phyloP scores from a whole-genome alignment of 257 asterid species.

The Forsythia suspensa region DNA sequence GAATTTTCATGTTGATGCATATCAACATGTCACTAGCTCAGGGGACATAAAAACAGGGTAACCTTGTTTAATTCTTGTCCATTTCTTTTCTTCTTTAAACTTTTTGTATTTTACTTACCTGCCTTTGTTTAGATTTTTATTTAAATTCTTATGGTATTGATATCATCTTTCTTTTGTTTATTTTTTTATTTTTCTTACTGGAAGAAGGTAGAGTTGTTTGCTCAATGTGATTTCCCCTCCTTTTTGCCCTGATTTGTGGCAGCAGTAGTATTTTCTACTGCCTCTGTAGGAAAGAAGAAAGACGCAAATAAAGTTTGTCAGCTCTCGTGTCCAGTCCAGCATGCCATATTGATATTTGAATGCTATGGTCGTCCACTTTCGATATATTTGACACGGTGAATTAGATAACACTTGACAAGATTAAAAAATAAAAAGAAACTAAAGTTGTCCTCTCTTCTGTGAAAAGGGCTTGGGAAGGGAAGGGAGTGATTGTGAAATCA shows the following conservation, averaged over 20 bases:
- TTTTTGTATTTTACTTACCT: slow-evolving; percentile 9
- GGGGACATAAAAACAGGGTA: slow-evolving; percentile 30
- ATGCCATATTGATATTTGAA: neutral
- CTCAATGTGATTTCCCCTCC: neutral
- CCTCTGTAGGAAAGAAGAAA: neutral
- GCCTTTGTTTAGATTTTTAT: neutral
- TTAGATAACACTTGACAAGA: no score
- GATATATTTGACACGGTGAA: no score
- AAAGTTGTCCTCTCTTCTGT: no score
- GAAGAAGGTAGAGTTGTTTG: neutral
- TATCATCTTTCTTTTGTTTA: no score
- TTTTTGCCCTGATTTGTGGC: neutral
- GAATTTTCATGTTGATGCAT: slow-evolving; percentile 13
- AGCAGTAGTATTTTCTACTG: neutral
- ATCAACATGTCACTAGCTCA: slow-evolving; percentile 19
- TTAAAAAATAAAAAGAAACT: neutral
- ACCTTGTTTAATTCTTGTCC: slow-evolving; percentile 25
- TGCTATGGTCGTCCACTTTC: neutral
- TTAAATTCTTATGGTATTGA: neutral
- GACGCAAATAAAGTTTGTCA: neutral
- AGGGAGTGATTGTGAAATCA: no score
- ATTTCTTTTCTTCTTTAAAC: slow-evolving; percentile 2
- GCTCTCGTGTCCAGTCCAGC: neutral
- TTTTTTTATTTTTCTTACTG: neutral
- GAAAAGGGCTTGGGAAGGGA: no score